These are phyloP conservation scores for Terana coerulea DNA, from an alignment of 768 basidiomycete genomes.

Conservation along the genomic window DNA sequence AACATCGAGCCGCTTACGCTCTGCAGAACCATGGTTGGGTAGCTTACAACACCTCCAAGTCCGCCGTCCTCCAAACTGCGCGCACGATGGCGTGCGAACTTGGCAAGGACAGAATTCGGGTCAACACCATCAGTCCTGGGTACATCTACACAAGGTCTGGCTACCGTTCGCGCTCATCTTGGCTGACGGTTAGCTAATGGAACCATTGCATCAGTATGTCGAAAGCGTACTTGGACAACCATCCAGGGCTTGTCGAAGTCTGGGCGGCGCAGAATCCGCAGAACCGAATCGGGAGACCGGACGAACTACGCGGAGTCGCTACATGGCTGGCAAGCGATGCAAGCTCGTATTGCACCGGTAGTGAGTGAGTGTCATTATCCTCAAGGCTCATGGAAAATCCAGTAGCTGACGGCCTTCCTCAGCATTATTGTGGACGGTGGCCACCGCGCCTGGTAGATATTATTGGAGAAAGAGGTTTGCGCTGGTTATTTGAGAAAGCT, in stretches of 20 bases:
- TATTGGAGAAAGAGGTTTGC: too few relatives aligned
- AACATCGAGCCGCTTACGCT: neutral
- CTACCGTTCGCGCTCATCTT: neutral
- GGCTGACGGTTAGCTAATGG: too few relatives aligned
- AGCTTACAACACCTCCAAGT: slow-evolving; percentile 71
- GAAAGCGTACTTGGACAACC: slow-evolving; percentile 55
- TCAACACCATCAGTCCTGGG: slow-evolving; percentile 70
- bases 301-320: slow-evolving; percentile 68
- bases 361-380: slow-evolving; percentile 51
- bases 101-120: slow-evolving; percentile 55
- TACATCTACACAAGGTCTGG: slow-evolving; percentile 62
- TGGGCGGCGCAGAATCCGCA: slow-evolving; percentile 69
- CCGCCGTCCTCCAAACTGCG: slow-evolving; percentile 71
- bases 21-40: slow-evolving; percentile 64
- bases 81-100: slow-evolving; percentile 79
- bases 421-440: slow-evolving; percentile 24
- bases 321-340: slow-evolving; percentile 43
- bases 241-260: slow-evolving; percentile 55
- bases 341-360: slow-evolving; percentile 73
- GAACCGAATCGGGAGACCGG: slow-evolving; percentile 61
- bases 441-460: slow-evolving; percentile 21
- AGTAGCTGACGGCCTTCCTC: neutral
- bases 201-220: slow-evolving; percentile 54
- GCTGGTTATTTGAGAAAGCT: too few relatives aligned
- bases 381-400: neutral